A percentile compares a stretch with the other conserved stretches of the same genome.
Evolutionary conservation across 352 stramenopile species (phyloP).

Genomic region (Globisporangium radiosum): DNA sequence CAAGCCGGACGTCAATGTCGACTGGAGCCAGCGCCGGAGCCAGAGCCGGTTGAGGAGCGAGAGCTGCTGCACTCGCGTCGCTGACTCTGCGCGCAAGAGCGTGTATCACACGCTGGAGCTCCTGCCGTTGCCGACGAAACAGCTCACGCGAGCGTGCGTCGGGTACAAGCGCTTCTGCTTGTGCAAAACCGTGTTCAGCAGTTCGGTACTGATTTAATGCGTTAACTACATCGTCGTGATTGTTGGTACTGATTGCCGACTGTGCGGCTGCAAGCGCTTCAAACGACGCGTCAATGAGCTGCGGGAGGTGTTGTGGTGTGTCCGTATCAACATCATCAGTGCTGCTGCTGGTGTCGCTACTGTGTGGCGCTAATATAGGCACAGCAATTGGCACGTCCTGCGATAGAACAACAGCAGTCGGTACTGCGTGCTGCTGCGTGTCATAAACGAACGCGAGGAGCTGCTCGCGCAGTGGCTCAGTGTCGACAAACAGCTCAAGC

Average conservation of each 20-base stretch:
- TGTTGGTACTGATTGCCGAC: neutral
- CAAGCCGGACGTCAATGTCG: conserved; percentile 22
- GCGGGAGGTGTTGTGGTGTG: conserved; percentile 1
- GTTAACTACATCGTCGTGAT: no score
- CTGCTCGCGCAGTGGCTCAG: conserved; percentile 16
- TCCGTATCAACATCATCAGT: neutral
- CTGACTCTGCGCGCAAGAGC: conserved; percentile 3
- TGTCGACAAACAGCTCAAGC: conserved; percentile 38
- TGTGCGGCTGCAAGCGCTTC: conserved; percentile 28
- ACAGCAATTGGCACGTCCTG: neutral
- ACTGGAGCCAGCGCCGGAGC: conserved; percentile 2
- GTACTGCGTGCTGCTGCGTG: neutral
- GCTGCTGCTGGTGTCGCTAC: neutral
- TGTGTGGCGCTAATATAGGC: neutral
- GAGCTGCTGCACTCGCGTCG: neutral
- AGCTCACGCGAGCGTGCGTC: conserved; percentile 36
- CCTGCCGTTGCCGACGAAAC: conserved; percentile 18
- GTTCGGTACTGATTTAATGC: conserved; percentile 25
- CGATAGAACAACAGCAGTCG: no score
- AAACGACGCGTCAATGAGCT: conserved; percentile 38
- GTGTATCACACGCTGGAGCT: conserved; percentile 29
- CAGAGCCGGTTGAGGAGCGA: neutral
- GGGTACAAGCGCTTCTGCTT: conserved; percentile 22
- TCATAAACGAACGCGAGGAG: conserved; percentile 15
- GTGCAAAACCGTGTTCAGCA: conserved; percentile 26